These are phyloP conservation scores for Monosporascus sp. DNA, from an alignment of 2,329 filamentous ascomycete species.

Conservation along the genomic window DNA sequence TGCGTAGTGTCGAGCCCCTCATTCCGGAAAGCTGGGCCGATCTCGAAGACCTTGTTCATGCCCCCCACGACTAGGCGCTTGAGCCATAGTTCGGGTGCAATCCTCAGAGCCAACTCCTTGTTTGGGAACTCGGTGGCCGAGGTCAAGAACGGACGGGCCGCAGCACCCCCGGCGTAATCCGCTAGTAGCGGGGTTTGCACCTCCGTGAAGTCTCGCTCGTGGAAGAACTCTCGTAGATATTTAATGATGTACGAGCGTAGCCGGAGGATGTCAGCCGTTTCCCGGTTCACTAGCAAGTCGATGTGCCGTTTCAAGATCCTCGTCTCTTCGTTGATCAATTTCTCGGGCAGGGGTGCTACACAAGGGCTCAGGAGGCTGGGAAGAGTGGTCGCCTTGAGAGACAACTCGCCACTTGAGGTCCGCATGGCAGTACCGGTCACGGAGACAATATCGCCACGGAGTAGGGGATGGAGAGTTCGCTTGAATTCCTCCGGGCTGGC, in stretches of 20 bases:
- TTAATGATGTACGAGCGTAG: slow-evolving; percentile 72
- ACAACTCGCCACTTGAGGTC: slow-evolving; percentile 70
- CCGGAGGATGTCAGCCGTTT: slow-evolving; percentile 63
- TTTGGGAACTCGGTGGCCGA: slow-evolving; percentile 69
- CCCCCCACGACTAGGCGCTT: slow-evolving; percentile 89
- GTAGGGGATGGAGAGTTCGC: slow-evolving; percentile 59
- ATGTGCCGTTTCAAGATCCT: slow-evolving; percentile 76
- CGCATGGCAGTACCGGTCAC: slow-evolving; percentile 65
- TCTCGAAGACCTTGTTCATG: slow-evolving; percentile 85
- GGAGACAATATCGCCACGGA: slow-evolving; percentile 69
- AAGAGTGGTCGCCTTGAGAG: slow-evolving; percentile 62
- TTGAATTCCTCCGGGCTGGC: slow-evolving; percentile 45
- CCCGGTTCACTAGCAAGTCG: slow-evolving; percentile 73
- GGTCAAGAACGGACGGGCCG: slow-evolving; percentile 82
- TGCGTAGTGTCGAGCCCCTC: slow-evolving; percentile 88
- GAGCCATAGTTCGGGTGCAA: slow-evolving; percentile 92
- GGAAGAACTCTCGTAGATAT: slow-evolving; percentile 68
- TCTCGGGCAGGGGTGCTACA: slow-evolving; percentile 71
- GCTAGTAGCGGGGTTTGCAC: slow-evolving; percentile 88
- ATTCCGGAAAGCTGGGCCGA: slow-evolving; percentile 88
- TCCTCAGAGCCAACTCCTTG: slow-evolving; percentile 69
- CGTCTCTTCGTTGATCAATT: slow-evolving; percentile 65
- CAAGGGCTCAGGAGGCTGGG: slow-evolving; percentile 73
- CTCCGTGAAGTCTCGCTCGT: slow-evolving; percentile 70
- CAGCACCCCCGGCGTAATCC: slow-evolving; percentile 77